Evolutionary conservation across 1,284 basidiomycete genomes (phyloP), one percentile per base, ranked within the genome.

Genomic region (Leucocoprinus gongylophorus): DNA sequence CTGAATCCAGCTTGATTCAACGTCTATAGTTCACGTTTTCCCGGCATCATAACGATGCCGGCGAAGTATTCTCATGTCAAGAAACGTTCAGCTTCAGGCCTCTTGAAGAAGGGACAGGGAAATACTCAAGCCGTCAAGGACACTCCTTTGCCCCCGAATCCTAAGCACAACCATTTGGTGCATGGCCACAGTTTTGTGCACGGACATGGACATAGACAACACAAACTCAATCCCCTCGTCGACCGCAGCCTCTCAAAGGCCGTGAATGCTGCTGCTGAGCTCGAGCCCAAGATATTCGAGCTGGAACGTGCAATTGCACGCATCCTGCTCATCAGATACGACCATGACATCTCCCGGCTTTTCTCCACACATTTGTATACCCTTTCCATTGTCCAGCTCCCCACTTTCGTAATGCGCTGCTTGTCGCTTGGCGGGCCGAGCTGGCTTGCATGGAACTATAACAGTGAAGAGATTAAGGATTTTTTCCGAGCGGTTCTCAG

Each of bases 11-110:
- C 38, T 18, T 39, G 21, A 20, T 15, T 20, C n/a, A 7, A 20
- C 17, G 38, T 18, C 18, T 5, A 5, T 21, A 39, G 18, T 4
- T 39, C 7, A 20, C 20, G 3, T 39, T 39, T 15, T 39, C 38
- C 15, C 38, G 38, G 17, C 38, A 18, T 21, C 12, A 20, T 13
- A 39, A 10, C 33, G 35, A 84, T 84, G 82, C 79, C 82, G 13
- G 75, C 80, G 29, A 84, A 84, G 59, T 83, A 84, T 65, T 83
- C 82, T 17, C 81, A 84, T 64, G 76, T 81, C n/a, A 83, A 82
- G 71, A 83, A 81, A 61, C 67, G 79, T 38, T 67, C 76, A 7
- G 68, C 71, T 0, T 68, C 69, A 20, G 69, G 70, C 5, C 59
- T 70, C 5, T 68, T 73, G 59, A 78, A 75, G 60, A 74, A 75